These are phyloP conservation scores for Plantago elongata DNA, from an alignment of 257 asterid species.

Conservation along the genomic window DNA sequence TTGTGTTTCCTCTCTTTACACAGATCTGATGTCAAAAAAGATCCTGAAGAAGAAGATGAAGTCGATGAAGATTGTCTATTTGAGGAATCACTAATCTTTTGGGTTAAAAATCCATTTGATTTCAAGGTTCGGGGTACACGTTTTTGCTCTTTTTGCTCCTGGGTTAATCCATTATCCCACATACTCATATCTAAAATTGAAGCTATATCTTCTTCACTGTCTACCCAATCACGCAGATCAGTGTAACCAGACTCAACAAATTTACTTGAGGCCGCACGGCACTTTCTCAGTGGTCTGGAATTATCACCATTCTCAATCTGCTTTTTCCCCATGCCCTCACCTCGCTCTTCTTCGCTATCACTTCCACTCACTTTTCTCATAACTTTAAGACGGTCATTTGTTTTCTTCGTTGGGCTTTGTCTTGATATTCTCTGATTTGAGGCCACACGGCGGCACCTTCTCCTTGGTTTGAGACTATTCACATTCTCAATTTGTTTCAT, in stretches of 20 bases:
- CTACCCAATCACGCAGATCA: conserved; percentile 49
- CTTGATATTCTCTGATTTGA: neutral
- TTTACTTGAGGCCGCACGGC: conserved; percentile 35
- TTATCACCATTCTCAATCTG: conserved; percentile 20
- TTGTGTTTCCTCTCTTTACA: conserved; percentile 21
- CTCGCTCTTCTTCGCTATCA: conserved; percentile 48
- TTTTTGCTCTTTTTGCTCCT: conserved; percentile 18
- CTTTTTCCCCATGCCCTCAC: conserved; percentile 32
- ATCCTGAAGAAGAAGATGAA: conserved; percentile 30
- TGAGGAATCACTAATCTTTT: conserved; percentile 18
- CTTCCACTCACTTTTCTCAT: conserved; percentile 22
- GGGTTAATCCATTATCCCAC: conserved; percentile 15
- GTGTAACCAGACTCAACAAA: conserved; percentile 30
- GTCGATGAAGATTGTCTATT: conserved; percentile 23
- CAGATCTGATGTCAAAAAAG: conserved; percentile 34
- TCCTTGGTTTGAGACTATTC: neutral
- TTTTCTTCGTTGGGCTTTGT: conserved; percentile 23
- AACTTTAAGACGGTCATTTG: conserved; percentile 8
- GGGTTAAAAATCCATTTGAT: conserved; percentile 20
- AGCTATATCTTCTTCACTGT: conserved; percentile 47
- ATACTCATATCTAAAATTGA: conserved; percentile 19
- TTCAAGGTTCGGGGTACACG: conserved; percentile 16
- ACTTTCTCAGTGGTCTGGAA: conserved; percentile 37
- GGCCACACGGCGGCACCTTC: no score
- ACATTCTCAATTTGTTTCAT: conserved; percentile 15